phyloP scores from a whole-genome alignment of 208 protist species.

The Porcisia deanei region DNA sequence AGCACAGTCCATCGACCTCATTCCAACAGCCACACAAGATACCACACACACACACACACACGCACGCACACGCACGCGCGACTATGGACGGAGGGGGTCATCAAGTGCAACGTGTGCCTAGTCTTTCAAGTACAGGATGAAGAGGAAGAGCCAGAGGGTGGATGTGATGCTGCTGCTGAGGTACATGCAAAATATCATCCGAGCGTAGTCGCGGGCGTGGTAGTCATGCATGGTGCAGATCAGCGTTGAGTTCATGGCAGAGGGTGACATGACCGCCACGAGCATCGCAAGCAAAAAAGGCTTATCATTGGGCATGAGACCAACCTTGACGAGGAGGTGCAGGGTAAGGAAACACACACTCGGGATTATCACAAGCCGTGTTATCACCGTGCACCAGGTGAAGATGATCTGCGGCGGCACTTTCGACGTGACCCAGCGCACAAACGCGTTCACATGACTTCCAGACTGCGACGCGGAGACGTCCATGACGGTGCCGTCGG shows the following conservation, averaged over 20 bases:
- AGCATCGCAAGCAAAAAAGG: constrained; percentile 68
- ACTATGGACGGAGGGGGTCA: too few species aligned
- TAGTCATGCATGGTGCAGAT: constrained; percentile 69
- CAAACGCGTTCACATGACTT: constrained; percentile 6
- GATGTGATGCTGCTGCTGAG: constrained; percentile 48
- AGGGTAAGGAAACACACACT: constrained; percentile 55
- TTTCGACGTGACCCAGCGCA: constrained; percentile 12
- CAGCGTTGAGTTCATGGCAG: constrained; percentile 67
- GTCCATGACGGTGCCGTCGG: constrained; percentile 13
- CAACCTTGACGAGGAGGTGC: constrained; percentile 40
- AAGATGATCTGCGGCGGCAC: constrained; percentile 34
- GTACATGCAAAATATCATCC: constrained; percentile 76
- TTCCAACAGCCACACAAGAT: too few species aligned
- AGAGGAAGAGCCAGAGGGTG: constrained; percentile 56
- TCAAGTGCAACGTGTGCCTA: not conserved
- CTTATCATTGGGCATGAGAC: constrained; percentile 48
- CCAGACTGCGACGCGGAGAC: not conserved
- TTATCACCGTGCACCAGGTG: constrained; percentile 37
- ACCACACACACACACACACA: not conserved
- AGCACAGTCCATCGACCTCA: too few species aligned
- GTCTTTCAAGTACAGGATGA: constrained; percentile 29
- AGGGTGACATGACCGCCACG: constrained; percentile 57
- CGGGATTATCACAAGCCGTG: constrained; percentile 64
- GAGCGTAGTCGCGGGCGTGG: constrained; percentile 50
- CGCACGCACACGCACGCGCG: not conserved